Evolutionary conservation across 2,329 filamentous ascomycete genomes (phyloP), one percentile per base, ranked within the genome.

Genomic region (Microdochium bolleyi): DNA sequence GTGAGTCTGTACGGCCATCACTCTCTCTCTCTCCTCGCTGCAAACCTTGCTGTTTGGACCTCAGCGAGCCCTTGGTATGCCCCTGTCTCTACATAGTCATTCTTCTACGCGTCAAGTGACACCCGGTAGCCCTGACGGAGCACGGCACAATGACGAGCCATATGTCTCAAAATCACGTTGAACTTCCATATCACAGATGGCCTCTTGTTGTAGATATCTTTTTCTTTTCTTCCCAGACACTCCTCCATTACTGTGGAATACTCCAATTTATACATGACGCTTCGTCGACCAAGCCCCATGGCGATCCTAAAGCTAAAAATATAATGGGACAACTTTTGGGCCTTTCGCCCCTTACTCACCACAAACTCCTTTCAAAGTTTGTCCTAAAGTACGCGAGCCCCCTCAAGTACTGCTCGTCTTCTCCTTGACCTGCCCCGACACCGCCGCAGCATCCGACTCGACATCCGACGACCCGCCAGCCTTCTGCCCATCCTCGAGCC

Each of bases 401-500:
- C 34, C 34, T 38, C 14, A 38, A 8, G 34, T 14, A 16, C 34
- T 38, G 34, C 34, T 38, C 34, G 34, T 38, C 34, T 38, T 38
- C n/a, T 38, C 34, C 34, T 38, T 16, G 34, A 38, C 34, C 34
- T 8, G 34, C 34, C 5, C 34, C 34, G 7, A 5, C 11, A 5
- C 34, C 7, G 14, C 34, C 4, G 14, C 34, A 38, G 34, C 34
- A 38, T 38, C 34, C 13, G 34, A 38, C 34, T 38, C 34, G 34
- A 38, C 34, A 38, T 38, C 34, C 34, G 34, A 38, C 14, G 30
- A 34, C 30, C 30, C 30, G 30, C 30, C 30, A 19, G 7, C 53
- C 24, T 50, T 50, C 51, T 56, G 46, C 30, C 57, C 52, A 22
- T 64, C 59, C 54, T 69, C 65, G 3, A 73, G 56, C 1, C 71